Conservation (phyloP, 1,284 basidiomycete species). For the Boletus putidus region DNA sequence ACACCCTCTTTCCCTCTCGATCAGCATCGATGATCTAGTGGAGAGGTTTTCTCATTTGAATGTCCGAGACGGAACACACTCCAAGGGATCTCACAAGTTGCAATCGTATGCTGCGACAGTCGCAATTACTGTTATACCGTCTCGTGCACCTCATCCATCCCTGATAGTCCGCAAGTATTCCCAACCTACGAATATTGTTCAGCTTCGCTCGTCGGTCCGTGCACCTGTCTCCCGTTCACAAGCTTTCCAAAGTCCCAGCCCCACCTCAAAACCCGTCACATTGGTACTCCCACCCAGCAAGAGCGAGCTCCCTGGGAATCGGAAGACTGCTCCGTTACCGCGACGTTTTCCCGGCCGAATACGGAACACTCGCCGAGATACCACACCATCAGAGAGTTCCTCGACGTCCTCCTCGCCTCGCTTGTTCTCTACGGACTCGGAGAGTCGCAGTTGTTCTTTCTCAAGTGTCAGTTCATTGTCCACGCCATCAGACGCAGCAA, state of each 20-base stretch:
- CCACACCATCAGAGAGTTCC: conserved; percentile 15
- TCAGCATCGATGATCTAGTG: conserved; percentile 10
- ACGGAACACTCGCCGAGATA: background rate
- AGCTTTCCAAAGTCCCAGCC: conserved; percentile 7
- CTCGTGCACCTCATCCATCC: conserved; percentile 27
- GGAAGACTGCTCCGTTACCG: conserved; percentile 16
- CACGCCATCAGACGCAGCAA: background rate
- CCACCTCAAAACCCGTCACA: conserved; percentile 11
- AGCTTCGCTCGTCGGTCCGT: background rate
- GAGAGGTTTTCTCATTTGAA: conserved; percentile 23
- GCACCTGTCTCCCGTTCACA: background rate
- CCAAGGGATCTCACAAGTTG: background rate
- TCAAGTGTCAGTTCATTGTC: background rate
- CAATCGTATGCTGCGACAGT: conserved; percentile 16
- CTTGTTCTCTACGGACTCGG: conserved; percentile 5
- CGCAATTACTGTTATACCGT: conserved; percentile 26
- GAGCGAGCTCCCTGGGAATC: background rate
- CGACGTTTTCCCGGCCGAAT: conserved; percentile 3
- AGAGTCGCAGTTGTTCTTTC: conserved; percentile 3
- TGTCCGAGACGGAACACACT: conserved; percentile 15
- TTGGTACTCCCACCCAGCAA: conserved; percentile 3
- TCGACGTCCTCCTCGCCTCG: conserved; percentile 6
- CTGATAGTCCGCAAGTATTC: background rate
- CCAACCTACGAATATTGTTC: background rate
- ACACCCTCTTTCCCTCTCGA: background rate